phyloP scores from a whole-genome alignment of 495 filamentous ascomycete species.

The Aspergillus kassunensis region DNA sequence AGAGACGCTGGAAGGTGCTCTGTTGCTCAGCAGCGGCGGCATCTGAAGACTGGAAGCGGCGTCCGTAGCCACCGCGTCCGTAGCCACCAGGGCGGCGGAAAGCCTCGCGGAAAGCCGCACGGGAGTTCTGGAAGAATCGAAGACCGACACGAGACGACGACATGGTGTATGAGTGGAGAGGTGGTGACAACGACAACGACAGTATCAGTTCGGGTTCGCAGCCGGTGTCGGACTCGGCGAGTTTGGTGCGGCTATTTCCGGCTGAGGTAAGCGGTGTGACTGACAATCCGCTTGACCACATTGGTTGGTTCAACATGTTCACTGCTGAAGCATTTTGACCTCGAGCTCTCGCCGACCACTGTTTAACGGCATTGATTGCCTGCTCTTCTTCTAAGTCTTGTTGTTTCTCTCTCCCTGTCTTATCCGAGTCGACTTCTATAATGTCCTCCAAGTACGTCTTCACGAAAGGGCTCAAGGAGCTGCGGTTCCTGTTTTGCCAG shows the following conservation, averaged over 20 bases:
- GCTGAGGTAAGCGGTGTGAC: conserved; percentile 34
- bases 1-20: conserved; percentile 66
- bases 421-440: conserved; percentile 22
- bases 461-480: conserved; percentile 80
- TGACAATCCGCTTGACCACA: conserved; percentile 26
- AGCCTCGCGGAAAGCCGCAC: conserved; percentile 51
- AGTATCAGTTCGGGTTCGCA: conserved; percentile 8
- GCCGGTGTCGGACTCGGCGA: conserved; percentile 13
- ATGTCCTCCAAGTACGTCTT: conserved; percentile 97
- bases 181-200: conserved; percentile 16
- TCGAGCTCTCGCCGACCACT: background rate
- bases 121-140: conserved; percentile 46
- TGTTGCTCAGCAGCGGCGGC: conserved; percentile 49
- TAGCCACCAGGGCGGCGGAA: conserved; percentile 52
- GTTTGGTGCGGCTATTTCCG: conserved; percentile 23
- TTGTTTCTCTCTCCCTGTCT: background rate
- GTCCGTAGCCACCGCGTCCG: conserved; percentile 51
- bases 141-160: conserved; percentile 48
- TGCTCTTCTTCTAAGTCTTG: background rate
- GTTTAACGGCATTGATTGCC: conserved; percentile 3
- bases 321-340: conserved; percentile 3
- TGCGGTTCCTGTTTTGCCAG: conserved; percentile 96
- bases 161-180: conserved; percentile 23
- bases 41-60: conserved; percentile 64
- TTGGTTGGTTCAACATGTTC: conserved; percentile 15